These are phyloP conservation scores for Trypanosoma cruzi DNA, from an alignment of 208 protist genomes.

Conservation along the genomic window DNA sequence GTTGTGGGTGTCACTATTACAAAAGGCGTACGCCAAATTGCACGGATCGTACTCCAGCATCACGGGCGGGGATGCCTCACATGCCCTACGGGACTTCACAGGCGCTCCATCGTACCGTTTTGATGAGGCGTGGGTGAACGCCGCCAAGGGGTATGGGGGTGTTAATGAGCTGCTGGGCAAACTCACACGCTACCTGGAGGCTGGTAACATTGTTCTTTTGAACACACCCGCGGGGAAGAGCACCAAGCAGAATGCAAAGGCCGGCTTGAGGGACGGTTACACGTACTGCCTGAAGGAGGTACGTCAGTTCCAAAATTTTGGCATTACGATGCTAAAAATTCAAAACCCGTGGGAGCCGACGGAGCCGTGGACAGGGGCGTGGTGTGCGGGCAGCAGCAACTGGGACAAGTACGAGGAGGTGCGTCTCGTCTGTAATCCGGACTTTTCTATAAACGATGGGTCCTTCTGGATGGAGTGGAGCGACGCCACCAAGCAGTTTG, in stretches of 20 bases:
- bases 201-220: conserved; percentile 31
- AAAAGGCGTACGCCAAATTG: conserved; percentile 56
- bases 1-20: conserved; percentile 42
- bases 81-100: conserved; percentile 37
- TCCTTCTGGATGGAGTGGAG: conserved; percentile 67
- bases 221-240: conserved; percentile 35
- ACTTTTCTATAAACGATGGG: conserved; percentile 33
- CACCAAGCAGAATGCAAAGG: conserved; percentile 18
- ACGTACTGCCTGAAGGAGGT: conserved; percentile 42
- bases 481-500: conserved; percentile 63
- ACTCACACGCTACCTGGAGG: conserved; percentile 31
- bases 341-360: conserved; percentile 57
- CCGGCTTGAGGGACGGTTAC: conserved; percentile 37
- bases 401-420: conserved; percentile 35
- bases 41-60: conserved; percentile 39
- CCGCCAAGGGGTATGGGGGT: conserved; percentile 25
- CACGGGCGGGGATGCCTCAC: conserved; percentile 18
- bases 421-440: conserved; percentile 18
- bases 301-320: background rate
- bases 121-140: conserved; percentile 26
- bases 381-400: conserved; percentile 34
- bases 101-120: conserved; percentile 28
- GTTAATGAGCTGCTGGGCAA: conserved; percentile 15
- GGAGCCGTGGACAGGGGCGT: conserved; percentile 52
- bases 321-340: conserved; percentile 41